phyloP scores from a whole-genome alignment of 2,329 filamentous ascomycete species.

The Aspergillus floridensis region DNA sequence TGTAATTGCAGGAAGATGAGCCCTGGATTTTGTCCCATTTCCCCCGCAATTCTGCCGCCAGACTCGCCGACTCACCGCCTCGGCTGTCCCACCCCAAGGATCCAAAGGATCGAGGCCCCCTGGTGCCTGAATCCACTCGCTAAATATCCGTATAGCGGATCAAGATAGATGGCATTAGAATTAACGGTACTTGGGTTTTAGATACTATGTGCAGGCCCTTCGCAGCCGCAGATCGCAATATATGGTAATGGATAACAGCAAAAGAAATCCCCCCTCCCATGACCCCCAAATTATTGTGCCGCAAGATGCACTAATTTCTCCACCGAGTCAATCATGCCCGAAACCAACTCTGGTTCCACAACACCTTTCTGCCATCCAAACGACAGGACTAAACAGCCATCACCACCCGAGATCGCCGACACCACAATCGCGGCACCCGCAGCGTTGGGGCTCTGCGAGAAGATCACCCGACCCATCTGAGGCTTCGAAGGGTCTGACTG shows the following conservation, averaged over 20 bases:
- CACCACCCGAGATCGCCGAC: slow-evolving; percentile 44
- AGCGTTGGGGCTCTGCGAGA: slow-evolving; percentile 46
- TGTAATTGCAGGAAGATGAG: slow-evolving; percentile 1
- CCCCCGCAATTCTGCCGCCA: slow-evolving; percentile 27
- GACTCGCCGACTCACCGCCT: slow-evolving; percentile 22
- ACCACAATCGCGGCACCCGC: slow-evolving; percentile 39
- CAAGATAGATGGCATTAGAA: too few relatives aligned
- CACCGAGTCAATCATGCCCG: slow-evolving; percentile 17
- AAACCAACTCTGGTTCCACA: slow-evolving; percentile 29
- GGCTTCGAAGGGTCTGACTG: slow-evolving; percentile 15
- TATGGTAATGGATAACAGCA: background rate
- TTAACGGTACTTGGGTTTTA: too few relatives aligned
- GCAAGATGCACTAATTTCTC: slow-evolving; percentile 16
- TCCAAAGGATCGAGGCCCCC: background rate
- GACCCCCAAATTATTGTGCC: background rate
- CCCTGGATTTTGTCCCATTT: background rate
- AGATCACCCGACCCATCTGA: slow-evolving; percentile 42
- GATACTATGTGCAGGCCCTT: background rate
- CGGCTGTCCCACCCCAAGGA: background rate
- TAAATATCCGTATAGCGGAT: background rate
- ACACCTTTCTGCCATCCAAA: slow-evolving; percentile 44
- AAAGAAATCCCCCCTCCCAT: background rate
- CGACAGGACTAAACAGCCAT: slow-evolving; percentile 42
- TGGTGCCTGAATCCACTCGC: background rate
- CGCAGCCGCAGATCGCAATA: background rate